Percentiles rank a stretch among this genome's conserved stretches.
These are phyloP conservation scores for Adansonia gregorii DNA, from an alignment of 441 rosid species.

Conservation along the genomic window DNA sequence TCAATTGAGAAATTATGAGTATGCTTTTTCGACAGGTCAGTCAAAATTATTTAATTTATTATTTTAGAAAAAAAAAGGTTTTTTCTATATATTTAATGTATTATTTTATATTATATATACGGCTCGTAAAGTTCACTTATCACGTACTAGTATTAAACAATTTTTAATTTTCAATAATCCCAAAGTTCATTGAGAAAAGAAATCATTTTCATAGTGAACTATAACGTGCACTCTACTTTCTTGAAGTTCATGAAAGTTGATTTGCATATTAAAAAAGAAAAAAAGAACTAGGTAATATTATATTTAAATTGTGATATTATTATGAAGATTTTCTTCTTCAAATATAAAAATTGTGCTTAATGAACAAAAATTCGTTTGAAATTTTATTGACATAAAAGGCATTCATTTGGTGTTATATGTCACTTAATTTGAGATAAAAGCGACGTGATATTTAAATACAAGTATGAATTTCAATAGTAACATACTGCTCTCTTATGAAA, in stretches of 20 bases:
- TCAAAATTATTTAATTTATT: too few relatives aligned
- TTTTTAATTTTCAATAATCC: not conserved
- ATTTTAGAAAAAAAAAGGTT: too few relatives aligned
- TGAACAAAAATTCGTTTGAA: not conserved
- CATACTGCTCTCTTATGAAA: not conserved
- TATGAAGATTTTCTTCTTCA: not conserved
- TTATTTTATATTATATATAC: too few relatives aligned
- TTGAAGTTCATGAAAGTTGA: not conserved
- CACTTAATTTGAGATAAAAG: not conserved
- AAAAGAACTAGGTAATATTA: too few relatives aligned
- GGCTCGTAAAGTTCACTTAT: too few relatives aligned
- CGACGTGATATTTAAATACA: too few relatives aligned
- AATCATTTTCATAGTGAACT: not conserved
- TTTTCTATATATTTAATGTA: too few relatives aligned
- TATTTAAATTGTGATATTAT: not conserved
- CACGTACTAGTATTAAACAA: not conserved
- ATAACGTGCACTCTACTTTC: not conserved
- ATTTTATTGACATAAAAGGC: not conserved
- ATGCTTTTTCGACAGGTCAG: too few relatives aligned
- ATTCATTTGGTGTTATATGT: not conserved
- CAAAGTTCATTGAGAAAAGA: not conserved
- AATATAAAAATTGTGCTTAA: not conserved
- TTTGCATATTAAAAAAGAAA: not conserved
- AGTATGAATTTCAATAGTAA: not conserved
- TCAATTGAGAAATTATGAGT: too few relatives aligned